Conservation (phyloP, 2,329 filamentous ascomycete species). For the Penicillium sp. region DNA sequence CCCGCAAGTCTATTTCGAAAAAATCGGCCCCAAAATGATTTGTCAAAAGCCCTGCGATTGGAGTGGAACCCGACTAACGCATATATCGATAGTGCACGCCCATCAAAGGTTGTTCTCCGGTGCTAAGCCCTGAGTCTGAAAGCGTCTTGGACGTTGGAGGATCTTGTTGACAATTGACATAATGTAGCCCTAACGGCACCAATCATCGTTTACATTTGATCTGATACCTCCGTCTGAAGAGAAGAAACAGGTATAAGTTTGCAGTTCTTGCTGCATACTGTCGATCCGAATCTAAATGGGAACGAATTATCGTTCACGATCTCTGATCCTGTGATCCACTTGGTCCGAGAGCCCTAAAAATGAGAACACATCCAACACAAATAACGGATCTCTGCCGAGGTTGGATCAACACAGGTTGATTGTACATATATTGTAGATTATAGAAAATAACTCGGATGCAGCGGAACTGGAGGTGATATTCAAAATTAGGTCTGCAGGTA, state of each 20-base stretch:
- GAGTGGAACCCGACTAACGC: constrained; percentile 1
- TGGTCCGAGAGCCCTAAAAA: constrained; percentile 5
- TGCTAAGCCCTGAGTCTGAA: background rate
- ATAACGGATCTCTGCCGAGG: background rate
- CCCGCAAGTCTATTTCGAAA: background rate
- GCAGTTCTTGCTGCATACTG: background rate
- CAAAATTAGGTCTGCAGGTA: background rate
- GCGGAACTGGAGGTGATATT: background rate
- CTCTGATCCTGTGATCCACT: constrained; percentile 4
- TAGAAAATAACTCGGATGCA: background rate
- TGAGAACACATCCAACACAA: constrained; percentile 1
- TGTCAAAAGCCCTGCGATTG: constrained; percentile 1
- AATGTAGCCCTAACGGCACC: background rate
- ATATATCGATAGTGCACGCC: constrained; percentile 10
- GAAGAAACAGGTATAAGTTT: background rate
- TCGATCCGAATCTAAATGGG: constrained; percentile 7
- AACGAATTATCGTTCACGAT: constrained; percentile 1
- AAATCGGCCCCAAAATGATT: constrained; percentile 1
- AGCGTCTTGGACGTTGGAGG: background rate
- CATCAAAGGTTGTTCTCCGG: constrained; percentile 1
- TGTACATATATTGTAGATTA: background rate
- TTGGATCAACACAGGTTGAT: background rate
- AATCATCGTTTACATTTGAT: background rate
- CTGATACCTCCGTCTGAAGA: background rate
- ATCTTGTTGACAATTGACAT: background rate